These are phyloP conservation scores for Schizosaccharomyces osmophilus DNA, from an alignment of 805 yeast species.

Conservation along the genomic window DNA sequence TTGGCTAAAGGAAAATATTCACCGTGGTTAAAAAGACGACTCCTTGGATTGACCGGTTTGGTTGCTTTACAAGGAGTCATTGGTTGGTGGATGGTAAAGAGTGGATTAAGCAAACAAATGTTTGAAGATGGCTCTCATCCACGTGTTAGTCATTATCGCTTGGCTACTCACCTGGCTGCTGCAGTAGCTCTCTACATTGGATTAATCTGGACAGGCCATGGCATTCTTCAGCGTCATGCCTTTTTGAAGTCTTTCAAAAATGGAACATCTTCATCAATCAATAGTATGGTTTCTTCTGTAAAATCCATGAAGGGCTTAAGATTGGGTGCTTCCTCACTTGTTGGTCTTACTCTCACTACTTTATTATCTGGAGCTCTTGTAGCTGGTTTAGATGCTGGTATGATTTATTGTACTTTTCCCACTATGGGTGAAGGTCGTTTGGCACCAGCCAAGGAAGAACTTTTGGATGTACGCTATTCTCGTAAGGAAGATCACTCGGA, in stretches of 20 bases:
- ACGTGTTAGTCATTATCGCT: slow-evolving; percentile 86
- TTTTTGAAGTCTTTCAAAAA: slow-evolving; percentile 14
- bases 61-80: slow-evolving; percentile 85
- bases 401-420: slow-evolving; percentile 88
- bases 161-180: slow-evolving; percentile 81
- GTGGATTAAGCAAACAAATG: slow-evolving; percentile 68
- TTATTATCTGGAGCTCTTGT: slow-evolving; percentile 97
- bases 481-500: slow-evolving; percentile 46
- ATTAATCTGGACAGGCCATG: slow-evolving; percentile 75
- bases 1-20: slow-evolving; percentile 42
- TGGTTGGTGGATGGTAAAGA: slow-evolving; percentile 99
- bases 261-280: slow-evolving; percentile 31
- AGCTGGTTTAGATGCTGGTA: slow-evolving; percentile 94
- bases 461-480: slow-evolving; percentile 50
- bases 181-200: slow-evolving; percentile 74
- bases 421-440: slow-evolving; percentile 38
- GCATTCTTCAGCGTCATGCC: slow-evolving; percentile 42
- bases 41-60: slow-evolving; percentile 48
- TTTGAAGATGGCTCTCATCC: slow-evolving; percentile 50
- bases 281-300: slow-evolving; percentile 30
- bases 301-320: slow-evolving; percentile 22
- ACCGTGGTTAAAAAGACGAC: slow-evolving; percentile 36
- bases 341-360: slow-evolving; percentile 55
- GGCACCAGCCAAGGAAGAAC: slow-evolving; percentile 51
- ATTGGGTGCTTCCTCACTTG: slow-evolving; percentile 28